Conservation (phyloP, 108 stramenopile genomes). For the Mayamaea pseudoterrestris region DNA sequence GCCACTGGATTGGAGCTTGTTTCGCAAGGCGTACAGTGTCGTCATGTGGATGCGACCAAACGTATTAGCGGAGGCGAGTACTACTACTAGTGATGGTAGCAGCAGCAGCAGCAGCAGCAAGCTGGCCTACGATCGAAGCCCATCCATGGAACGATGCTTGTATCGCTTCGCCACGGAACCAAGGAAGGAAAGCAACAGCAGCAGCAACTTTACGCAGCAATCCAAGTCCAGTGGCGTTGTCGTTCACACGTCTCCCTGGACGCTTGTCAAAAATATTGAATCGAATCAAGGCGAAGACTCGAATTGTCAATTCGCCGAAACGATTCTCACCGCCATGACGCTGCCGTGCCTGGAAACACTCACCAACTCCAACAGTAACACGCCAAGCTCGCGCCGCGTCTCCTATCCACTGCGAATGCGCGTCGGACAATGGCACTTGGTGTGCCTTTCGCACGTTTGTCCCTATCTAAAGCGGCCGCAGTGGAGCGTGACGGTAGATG, state of each 20-base stretch:
- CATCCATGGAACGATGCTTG: no score
- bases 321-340: slow-evolving; percentile 1
- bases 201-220: no score
- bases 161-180: no score
- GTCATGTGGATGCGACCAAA: slow-evolving; percentile 67
- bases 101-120: no score
- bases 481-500: slow-evolving; percentile 64
- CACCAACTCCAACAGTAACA: background rate
- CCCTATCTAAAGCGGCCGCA: slow-evolving; percentile 76
- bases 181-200: no score
- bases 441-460: slow-evolving; percentile 65
- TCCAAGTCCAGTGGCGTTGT: no score
- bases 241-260: background rate
- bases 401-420: slow-evolving; percentile 43
- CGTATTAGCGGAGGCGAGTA: no score
- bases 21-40: slow-evolving; percentile 71
- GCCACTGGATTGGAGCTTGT: no score
- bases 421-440: slow-evolving; percentile 55
- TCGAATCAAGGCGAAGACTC: background rate
- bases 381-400: slow-evolving; percentile 15
- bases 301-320: slow-evolving; percentile 6
- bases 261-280: background rate
- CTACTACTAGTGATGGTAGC: no score
- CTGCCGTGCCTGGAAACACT: background rate
- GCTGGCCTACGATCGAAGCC: no score